Conservation (phyloP, 83 land plant genomes). For the Picea abies region DNA sequence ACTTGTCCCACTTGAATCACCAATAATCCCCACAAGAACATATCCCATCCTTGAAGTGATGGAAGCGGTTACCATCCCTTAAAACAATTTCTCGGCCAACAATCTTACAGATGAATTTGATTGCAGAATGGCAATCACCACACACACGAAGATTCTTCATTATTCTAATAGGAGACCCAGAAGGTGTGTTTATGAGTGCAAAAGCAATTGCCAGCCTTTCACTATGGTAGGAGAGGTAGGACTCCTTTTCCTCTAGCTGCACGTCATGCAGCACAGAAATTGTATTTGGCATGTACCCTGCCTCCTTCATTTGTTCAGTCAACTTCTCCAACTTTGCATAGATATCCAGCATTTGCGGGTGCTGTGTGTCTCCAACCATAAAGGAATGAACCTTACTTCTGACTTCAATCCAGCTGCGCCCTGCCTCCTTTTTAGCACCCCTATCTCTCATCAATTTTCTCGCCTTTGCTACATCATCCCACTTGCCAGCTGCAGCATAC, state of each 20-base stretch:
- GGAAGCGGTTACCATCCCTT: neutral
- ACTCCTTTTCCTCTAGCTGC: neutral
- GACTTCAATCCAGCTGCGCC: neutral
- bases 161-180: neutral
- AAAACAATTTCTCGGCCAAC: slow-evolving; percentile 3
- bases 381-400: slow-evolving; percentile 1
- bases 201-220: slow-evolving; percentile 7
- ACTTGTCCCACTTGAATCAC: neutral
- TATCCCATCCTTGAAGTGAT: neutral
- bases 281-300: neutral
- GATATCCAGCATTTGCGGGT: neutral
- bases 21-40: slow-evolving; percentile 5
- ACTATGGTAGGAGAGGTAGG: neutral
- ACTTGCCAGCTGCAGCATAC: too few species aligned
- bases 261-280: neutral
- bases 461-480: neutral
- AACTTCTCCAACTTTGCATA: neutral
- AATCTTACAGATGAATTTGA: neutral
- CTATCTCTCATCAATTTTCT: neutral
- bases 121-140: slow-evolving; percentile 3
- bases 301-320: neutral
- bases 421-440: neutral
- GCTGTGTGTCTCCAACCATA: neutral
- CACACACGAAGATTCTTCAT: neutral
- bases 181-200: neutral